Evolutionary conservation across 129 eudicot genomes (phyloP).

Genomic region (Tagetes patula): DNA sequence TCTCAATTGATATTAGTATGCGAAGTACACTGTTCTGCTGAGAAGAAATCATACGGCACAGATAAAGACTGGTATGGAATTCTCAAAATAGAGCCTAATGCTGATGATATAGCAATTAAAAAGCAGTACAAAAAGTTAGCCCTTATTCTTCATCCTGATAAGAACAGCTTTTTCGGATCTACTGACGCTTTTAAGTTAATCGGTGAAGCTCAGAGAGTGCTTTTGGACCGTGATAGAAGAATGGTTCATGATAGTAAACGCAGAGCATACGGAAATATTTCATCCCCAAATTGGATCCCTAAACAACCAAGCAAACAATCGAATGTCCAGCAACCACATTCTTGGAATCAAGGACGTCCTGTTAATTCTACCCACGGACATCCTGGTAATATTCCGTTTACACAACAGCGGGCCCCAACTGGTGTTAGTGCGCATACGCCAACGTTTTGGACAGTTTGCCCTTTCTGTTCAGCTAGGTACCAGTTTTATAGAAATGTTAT

Average conservation of each 20-base stretch:
- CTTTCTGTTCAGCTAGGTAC: slow-evolving; percentile 48
- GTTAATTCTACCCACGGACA: slow-evolving; percentile 16
- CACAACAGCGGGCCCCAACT: slow-evolving; percentile 27
- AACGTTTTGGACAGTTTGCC: slow-evolving; percentile 72
- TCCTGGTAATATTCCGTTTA: slow-evolving; percentile 19
- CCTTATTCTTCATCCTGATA: slow-evolving; percentile 70
- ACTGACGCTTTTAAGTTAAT: slow-evolving; percentile 63
- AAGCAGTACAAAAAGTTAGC: slow-evolving; percentile 65
- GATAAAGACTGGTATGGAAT: slow-evolving; percentile 69
- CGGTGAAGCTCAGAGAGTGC: slow-evolving; percentile 70
- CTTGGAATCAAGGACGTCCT: slow-evolving; percentile 31
- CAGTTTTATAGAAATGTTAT: slow-evolving; percentile 45
- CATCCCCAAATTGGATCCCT: slow-evolving; percentile 29
- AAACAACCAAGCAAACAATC: slow-evolving; percentile 40
- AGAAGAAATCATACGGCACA: slow-evolving; percentile 41
- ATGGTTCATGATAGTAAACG: slow-evolving; percentile 38
- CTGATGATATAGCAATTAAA: slow-evolving; percentile 54
- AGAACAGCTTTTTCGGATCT: slow-evolving; percentile 64
- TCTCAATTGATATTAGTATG: slow-evolving; percentile 54
- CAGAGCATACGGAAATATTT: slow-evolving; percentile 26
- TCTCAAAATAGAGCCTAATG: slow-evolving; percentile 43
- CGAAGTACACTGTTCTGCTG: slow-evolving; percentile 59
- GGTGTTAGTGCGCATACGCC: slow-evolving; percentile 1
- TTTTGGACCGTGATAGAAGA: slow-evolving; percentile 49
- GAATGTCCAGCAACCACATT: slow-evolving; percentile 24